A percentile compares a stretch with the other conserved stretches of the same genome.
Evolutionary conservation across 257 asterid genomes (phyloP).

Genomic region (Capsicum rhomboideum): DNA sequence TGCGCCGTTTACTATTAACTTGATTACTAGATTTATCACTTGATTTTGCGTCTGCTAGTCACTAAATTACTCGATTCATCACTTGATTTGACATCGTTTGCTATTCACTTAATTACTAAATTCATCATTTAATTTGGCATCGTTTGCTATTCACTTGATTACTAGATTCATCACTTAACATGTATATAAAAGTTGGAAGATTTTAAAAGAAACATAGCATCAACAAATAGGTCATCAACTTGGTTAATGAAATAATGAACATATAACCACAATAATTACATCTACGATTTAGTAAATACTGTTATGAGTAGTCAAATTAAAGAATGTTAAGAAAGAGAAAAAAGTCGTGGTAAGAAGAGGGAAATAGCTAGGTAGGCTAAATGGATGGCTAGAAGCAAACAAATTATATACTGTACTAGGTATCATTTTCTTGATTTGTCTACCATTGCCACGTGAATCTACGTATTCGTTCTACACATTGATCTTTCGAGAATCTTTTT

Average conservation of each 20-base stretch:
- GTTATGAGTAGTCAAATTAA: not conserved
- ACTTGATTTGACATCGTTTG: no score
- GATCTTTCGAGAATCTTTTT: not conserved
- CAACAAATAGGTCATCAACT: no score
- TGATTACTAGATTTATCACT: no score
- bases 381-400: slow-evolving; percentile 29
- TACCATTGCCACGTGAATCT: slow-evolving; percentile 46
- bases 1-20: no score
- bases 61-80: no score
- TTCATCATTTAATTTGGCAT: no score
- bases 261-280: not conserved
- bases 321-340: slow-evolving; percentile 3
- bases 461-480: slow-evolving; percentile 18
- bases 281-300: not conserved
- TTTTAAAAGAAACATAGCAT: not conserved
- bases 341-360: slow-evolving; percentile 8
- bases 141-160: no score
- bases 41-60: no score
- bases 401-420: not conserved
- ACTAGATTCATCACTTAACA: not conserved
- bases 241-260: slow-evolving; percentile 18
- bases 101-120: no score
- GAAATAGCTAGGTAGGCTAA: slow-evolving; percentile 23
- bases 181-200: not conserved
- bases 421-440: slow-evolving; percentile 40